phyloP scores from a whole-genome alignment of 140 eudicot genomes.

The Senecio squalidus region DNA sequence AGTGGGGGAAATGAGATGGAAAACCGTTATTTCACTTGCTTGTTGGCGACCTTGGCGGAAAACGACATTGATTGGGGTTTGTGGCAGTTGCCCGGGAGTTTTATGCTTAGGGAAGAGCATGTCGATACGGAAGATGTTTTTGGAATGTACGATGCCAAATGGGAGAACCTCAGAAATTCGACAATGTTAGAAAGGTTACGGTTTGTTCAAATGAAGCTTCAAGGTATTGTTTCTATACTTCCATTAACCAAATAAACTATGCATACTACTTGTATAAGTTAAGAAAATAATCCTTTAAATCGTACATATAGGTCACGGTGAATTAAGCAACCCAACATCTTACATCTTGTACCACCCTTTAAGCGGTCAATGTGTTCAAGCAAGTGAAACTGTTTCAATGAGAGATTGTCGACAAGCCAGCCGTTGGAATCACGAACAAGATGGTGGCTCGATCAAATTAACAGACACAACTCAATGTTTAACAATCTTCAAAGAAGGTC shows the following conservation, averaged over 20 bases:
- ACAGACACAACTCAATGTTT: constrained; percentile 25
- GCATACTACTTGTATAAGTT: background rate
- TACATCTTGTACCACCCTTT: constrained; percentile 54
- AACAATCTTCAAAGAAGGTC: constrained; percentile 25
- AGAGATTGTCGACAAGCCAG: constrained; percentile 32
- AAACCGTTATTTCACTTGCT: constrained; percentile 42
- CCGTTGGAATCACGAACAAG: constrained; percentile 35
- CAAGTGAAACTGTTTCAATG: constrained; percentile 17
- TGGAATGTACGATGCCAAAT: constrained; percentile 43
- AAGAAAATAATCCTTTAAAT: too few relatives aligned
- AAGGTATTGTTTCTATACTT: constrained; percentile 28
- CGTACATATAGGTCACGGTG: constrained; percentile 21
- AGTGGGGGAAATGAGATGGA: constrained; percentile 32
- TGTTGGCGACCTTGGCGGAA: constrained; percentile 45
- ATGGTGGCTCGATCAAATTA: constrained; percentile 34
- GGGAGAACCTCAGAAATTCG: constrained; percentile 43
- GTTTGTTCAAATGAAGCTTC: constrained; percentile 39
- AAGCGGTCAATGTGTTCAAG: constrained; percentile 49
- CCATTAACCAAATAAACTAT: background rate
- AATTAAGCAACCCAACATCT: constrained; percentile 19
- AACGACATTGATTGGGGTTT: constrained; percentile 65
- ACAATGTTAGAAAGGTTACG: constrained; percentile 32
- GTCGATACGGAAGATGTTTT: constrained; percentile 41
- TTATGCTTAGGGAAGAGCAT: constrained; percentile 41
- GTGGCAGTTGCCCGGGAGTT: constrained; percentile 77